phyloP scores from a whole-genome alignment of 83 land plant genomes.

The Thuja plicata region DNA sequence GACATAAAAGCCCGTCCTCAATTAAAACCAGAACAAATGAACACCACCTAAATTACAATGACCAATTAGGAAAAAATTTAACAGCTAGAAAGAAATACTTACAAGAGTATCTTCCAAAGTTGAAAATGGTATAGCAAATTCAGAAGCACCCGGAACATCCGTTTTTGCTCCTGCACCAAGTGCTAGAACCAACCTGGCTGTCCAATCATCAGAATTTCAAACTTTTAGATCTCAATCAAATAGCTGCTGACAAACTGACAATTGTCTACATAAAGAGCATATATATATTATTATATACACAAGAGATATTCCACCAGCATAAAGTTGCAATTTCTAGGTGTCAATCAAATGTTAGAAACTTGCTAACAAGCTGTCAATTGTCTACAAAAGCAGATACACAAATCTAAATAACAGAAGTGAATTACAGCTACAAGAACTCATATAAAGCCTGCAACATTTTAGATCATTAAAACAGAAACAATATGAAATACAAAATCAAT shows the following conservation, averaged over 20 bases:
- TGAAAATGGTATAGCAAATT: conserved; percentile 86
- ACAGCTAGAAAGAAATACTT: conserved; percentile 27
- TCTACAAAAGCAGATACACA: background rate
- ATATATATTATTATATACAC: background rate
- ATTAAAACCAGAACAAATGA: background rate
- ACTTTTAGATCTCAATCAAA: background rate
- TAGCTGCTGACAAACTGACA: background rate
- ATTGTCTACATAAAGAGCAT: background rate
- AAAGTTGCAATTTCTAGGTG: background rate
- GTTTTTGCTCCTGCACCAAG: conserved; percentile 89
- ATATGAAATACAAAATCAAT: background rate
- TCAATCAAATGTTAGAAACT: background rate
- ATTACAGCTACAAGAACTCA: background rate
- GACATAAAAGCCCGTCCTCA: background rate
- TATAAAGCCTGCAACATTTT: background rate
- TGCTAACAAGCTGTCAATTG: background rate
- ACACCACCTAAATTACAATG: background rate
- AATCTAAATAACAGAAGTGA: background rate
- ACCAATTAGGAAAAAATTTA: background rate
- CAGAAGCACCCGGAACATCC: conserved; percentile 84
- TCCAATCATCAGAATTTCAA: conserved; percentile 26
- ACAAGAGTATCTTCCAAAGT: conserved; percentile 87
- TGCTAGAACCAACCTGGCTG: conserved; percentile 98
- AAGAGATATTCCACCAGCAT: background rate
- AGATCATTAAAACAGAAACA: background rate